These are phyloP conservation scores for Amylocystis lapponica DNA, from an alignment of 768 basidiomycete genomes.

Conservation along the genomic window DNA sequence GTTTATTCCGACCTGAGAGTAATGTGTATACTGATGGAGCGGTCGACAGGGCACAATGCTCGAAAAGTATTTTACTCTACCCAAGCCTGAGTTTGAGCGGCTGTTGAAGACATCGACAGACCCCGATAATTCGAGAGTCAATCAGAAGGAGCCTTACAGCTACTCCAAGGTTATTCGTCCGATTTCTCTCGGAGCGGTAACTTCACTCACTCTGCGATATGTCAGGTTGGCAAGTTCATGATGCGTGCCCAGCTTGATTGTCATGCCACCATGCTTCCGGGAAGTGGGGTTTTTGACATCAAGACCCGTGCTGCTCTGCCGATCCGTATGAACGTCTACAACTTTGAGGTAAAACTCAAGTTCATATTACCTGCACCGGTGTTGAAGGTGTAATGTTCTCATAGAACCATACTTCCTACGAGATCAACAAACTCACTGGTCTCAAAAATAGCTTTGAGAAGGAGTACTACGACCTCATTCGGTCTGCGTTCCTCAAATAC, in stretches of 20 bases:
- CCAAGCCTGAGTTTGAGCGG: slow-evolving; percentile 55
- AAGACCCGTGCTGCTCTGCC: slow-evolving; percentile 88
- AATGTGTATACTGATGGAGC: no score
- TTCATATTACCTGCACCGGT: not conserved
- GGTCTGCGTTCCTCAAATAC: slow-evolving; percentile 93
- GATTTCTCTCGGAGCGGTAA: no score
- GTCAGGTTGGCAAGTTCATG: slow-evolving; percentile 60
- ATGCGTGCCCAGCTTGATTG: slow-evolving; percentile 98
- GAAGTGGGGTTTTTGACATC: slow-evolving; percentile 91
- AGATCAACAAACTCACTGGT: slow-evolving; percentile 61
- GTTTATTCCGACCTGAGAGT: not conserved
- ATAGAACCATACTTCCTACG: slow-evolving; percentile 76
- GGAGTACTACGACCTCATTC: slow-evolving; percentile 92
- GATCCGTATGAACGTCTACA: slow-evolving; percentile 82
- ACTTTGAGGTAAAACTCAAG: slow-evolving; percentile 52
- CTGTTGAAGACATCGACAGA: slow-evolving; percentile 38
- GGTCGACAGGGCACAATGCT: slow-evolving; percentile 69
- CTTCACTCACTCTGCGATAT: no score
- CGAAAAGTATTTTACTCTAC: slow-evolving; percentile 79
- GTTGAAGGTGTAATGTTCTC: not conserved
- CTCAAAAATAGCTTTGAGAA: slow-evolving; percentile 76
- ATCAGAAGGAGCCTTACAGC: slow-evolving; percentile 69
- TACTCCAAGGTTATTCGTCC: slow-evolving; percentile 63
- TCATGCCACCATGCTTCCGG: slow-evolving; percentile 72
- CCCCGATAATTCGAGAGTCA: slow-evolving; percentile 25